Evolutionary conservation across 2,329 filamentous ascomycete genomes (phyloP).

Genomic region (Phoma herbarum): DNA sequence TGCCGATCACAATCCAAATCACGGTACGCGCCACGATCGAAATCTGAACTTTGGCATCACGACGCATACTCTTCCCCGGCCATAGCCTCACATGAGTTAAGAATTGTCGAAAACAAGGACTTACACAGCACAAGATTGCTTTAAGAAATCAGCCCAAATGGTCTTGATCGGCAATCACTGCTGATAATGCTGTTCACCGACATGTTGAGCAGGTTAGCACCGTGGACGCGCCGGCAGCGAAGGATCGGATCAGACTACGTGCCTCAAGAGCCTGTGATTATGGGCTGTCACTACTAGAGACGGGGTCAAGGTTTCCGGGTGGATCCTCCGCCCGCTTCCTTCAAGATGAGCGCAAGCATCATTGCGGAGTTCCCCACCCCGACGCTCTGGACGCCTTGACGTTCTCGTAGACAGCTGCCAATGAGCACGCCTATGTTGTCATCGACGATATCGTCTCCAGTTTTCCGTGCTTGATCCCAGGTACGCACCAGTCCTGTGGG

Average conservation of each 20-base stretch:
- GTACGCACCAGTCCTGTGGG: not conserved
- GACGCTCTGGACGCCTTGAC: not conserved
- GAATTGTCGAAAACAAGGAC: not conserved
- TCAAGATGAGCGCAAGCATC: conserved; percentile 3
- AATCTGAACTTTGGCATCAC: conserved; percentile 10
- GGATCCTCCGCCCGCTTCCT: not conserved
- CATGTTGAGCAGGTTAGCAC: not conserved
- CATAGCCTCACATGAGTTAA: not conserved
- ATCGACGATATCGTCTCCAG: conserved; percentile 7
- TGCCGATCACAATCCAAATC: conserved; percentile 3
- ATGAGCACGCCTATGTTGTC: conserved; percentile 12
- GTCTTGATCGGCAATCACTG: not conserved
- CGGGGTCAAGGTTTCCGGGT: not conserved
- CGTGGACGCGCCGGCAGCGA: not conserved
- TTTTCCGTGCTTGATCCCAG: not conserved
- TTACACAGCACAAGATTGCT: not conserved
- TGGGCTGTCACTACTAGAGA: not conserved
- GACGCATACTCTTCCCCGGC: not conserved
- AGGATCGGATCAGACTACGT: not conserved
- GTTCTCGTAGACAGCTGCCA: conserved; percentile 2
- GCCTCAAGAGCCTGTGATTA: not conserved
- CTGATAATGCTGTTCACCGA: not conserved
- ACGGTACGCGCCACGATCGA: conserved; percentile 3
- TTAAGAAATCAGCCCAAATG: not conserved
- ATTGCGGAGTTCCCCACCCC: not conserved